These are phyloP conservation scores for Tylopilus cervinicoccineus DNA, from an alignment of 768 basidiomycete genomes.

Conservation along the genomic window DNA sequence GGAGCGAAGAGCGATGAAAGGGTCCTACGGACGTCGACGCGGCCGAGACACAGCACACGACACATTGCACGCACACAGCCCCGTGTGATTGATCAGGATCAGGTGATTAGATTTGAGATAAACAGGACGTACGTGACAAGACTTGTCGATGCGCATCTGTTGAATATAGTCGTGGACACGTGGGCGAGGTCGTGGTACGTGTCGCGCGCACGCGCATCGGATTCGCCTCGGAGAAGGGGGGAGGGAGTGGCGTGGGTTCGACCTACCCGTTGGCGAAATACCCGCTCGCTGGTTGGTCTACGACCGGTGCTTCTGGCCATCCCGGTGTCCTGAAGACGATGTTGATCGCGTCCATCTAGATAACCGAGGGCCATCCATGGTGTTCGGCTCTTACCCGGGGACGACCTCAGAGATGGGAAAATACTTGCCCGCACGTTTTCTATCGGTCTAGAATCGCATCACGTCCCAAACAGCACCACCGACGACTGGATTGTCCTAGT, in stretches of 20 bases:
- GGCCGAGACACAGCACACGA: background rate
- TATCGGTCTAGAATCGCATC: conserved; percentile 72
- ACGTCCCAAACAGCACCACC: conserved; percentile 56
- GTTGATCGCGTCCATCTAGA: conserved; percentile 70
- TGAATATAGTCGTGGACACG: conserved; percentile 62
- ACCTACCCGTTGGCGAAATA: conserved; percentile 58
- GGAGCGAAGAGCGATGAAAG: background rate
- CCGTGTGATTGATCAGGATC: conserved; percentile 6
- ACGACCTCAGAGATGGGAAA: too few relatives aligned
- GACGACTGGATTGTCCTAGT: conserved; percentile 69
- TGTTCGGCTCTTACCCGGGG: conserved; percentile 3
- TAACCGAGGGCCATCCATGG: background rate
- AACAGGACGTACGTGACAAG: conserved; percentile 48
- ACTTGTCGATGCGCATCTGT: conserved; percentile 64
- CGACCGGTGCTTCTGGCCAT: conserved; percentile 63
- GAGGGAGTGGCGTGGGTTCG: conserved; percentile 4
- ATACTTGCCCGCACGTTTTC: conserved; percentile 62
- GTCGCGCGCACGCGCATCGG: background rate
- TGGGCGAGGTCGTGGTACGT: conserved; percentile 30
- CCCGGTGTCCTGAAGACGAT: conserved; percentile 59
- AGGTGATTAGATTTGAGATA: conserved; percentile 11
- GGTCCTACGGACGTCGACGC: too few relatives aligned
- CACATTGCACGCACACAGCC: background rate
- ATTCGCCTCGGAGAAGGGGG: conserved; percentile 5
- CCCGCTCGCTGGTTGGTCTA: conserved; percentile 50